Conservation (phyloP, 352 stramenopile genomes). For the Phytophthora aleatoria region DNA sequence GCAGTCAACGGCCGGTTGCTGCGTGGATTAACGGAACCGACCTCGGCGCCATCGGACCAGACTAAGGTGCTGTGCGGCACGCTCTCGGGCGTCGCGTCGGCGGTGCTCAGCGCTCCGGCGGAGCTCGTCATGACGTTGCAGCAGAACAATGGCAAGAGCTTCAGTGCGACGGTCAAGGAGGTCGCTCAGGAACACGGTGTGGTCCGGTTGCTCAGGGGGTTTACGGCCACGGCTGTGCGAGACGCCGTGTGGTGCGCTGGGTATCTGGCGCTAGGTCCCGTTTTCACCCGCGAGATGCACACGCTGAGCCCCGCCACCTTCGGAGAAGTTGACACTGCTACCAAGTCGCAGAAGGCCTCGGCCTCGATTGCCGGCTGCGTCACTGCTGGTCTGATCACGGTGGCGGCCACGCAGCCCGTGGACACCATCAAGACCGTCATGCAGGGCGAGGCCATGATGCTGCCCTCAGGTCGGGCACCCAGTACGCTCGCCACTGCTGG, state of each 20-base stretch:
- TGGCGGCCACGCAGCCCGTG: conserved; percentile 77
- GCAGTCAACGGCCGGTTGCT: conserved; percentile 74
- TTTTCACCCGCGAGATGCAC: conserved; percentile 74
- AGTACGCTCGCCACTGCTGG: conserved; percentile 50
- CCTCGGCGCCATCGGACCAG: conserved; percentile 38
- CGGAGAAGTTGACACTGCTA: conserved; percentile 48
- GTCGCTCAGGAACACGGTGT: conserved; percentile 53
- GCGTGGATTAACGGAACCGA: conserved; percentile 33
- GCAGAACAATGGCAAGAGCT: conserved; percentile 80
- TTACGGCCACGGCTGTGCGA: conserved; percentile 64
- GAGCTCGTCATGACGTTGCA: conserved; percentile 89
- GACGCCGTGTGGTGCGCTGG: conserved; percentile 79
- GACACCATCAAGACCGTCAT: conserved; percentile 89
- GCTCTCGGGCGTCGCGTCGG: conserved; percentile 64
- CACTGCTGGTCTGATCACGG: conserved; percentile 70
- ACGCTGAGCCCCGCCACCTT: conserved; percentile 56
- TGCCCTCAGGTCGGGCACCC: conserved; percentile 41
- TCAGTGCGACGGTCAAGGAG: conserved; percentile 62
- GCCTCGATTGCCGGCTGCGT: conserved; percentile 70
- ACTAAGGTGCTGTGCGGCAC: conserved; percentile 66
- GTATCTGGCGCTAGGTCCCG: conserved; percentile 79
- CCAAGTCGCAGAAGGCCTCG: conserved; percentile 63
- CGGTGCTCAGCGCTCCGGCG: conserved; percentile 65
- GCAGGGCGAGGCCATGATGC: conserved; percentile 70
- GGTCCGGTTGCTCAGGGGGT: conserved; percentile 57